phyloP scores from a whole-genome alignment of 768 basidiomycete genomes.

The Coprinopsis sp. region DNA sequence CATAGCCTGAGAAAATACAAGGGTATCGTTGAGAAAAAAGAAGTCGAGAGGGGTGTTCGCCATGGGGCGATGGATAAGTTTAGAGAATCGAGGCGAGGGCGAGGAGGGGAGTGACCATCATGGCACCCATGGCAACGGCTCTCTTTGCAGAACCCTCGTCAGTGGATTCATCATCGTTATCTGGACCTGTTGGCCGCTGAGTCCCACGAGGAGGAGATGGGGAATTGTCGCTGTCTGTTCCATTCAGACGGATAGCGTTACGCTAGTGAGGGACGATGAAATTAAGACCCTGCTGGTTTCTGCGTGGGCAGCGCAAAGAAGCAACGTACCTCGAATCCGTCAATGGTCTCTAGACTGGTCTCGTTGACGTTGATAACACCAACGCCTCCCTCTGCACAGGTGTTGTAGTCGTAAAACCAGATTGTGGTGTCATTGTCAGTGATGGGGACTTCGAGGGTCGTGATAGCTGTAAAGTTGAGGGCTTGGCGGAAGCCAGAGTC shows the following conservation, averaged over 20 bases:
- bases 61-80: too few species aligned
- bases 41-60: background rate
- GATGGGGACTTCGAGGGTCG: conserved; percentile 42
- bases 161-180: conserved; percentile 13
- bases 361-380: conserved; percentile 56
- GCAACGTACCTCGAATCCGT: conserved; percentile 41
- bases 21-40: background rate
- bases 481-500: conserved; percentile 48
- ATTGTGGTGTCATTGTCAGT: conserved; percentile 40
- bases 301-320: conserved; percentile 1
- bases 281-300: too few species aligned
- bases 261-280: conserved; percentile 37
- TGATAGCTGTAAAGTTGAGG: conserved; percentile 41
- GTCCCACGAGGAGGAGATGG: too few species aligned
- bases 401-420: conserved; percentile 58
- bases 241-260: conserved; percentile 54
- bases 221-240: too few species aligned
- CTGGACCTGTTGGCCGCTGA: background rate
- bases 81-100: background rate
- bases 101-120: background rate
- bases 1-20: too few species aligned
- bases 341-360: conserved; percentile 36
- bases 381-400: conserved; percentile 54
- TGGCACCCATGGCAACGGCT: background rate
- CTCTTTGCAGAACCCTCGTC: conserved; percentile 6